phyloP scores from a whole-genome alignment of 1,139 yeast species.

The Arxiozyma slooffiae region DNA sequence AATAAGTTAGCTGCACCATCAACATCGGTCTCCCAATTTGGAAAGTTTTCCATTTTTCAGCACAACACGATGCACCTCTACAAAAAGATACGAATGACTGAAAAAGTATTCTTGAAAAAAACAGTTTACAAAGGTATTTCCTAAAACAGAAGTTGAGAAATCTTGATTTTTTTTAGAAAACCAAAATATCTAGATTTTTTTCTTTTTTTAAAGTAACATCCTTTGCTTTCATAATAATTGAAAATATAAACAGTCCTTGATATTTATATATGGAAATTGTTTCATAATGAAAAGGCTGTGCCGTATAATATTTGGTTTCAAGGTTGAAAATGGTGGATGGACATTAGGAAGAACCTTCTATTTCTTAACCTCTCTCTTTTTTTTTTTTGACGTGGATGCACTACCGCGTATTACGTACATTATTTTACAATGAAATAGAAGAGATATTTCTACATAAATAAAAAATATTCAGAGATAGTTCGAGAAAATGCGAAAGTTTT shows the following conservation, averaged over 20 bases:
- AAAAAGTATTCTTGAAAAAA: too few relatives aligned
- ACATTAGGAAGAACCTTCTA: background rate
- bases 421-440: background rate
- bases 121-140: background rate
- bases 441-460: too few relatives aligned
- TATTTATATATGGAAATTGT: background rate
- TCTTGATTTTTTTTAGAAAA: too few relatives aligned
- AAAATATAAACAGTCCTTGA: background rate
- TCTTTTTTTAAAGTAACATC: background rate
- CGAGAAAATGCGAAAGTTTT: too few relatives aligned
- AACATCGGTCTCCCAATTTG: background rate
- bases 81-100: too few relatives aligned
- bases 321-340: background rate
- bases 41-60: too few relatives aligned
- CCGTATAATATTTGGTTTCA: too few relatives aligned
- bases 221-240: background rate
- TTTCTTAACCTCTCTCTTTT: too few relatives aligned
- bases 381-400: too few relatives aligned
- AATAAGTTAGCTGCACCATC: background rate
- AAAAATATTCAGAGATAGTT: too few relatives aligned
- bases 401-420: background rate
- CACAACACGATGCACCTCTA: background rate
- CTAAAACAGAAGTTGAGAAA: background rate
- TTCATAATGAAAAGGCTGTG: background rate
- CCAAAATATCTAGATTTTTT: background rate